These are phyloP conservation scores for Calonectria honghensis DNA, from an alignment of 2,329 filamentous ascomycete species.

Conservation along the genomic window DNA sequence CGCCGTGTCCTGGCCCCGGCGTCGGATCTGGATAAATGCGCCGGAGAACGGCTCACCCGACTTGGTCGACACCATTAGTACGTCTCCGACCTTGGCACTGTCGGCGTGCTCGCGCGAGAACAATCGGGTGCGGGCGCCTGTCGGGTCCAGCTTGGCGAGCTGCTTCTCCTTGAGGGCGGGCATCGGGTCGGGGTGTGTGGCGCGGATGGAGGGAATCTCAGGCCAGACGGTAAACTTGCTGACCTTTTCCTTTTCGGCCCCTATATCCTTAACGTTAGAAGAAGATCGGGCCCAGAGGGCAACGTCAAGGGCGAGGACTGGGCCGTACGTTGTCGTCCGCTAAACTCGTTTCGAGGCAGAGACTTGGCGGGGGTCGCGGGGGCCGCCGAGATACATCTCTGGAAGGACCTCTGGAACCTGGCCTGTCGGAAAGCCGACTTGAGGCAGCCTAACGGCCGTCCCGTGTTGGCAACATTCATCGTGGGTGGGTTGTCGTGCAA, in stretches of 20 bases:
- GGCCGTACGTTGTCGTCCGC: conserved; percentile 60
- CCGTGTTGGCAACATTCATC: conserved; percentile 77
- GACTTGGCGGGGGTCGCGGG: conserved; percentile 49
- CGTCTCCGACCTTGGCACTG: conserved; percentile 88
- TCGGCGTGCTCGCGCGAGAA: conserved; percentile 88
- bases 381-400: conserved; percentile 70
- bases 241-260: conserved; percentile 60
- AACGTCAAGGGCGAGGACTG: background rate
- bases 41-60: conserved; percentile 91
- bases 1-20: conserved; percentile 91
- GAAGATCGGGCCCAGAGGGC: conserved; percentile 14
- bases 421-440: conserved; percentile 78
- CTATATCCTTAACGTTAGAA: conserved; percentile 53
- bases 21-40: conserved; percentile 89
- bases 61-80: conserved; percentile 90
- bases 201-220: conserved; percentile 72
- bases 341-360: conserved; percentile 53
- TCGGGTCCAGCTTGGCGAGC: conserved; percentile 86
- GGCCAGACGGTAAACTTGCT: conserved; percentile 72
- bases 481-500: conserved; percentile 53
- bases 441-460: conserved; percentile 83
- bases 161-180: conserved; percentile 80
- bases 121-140: conserved; percentile 85
- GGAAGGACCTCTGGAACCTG: conserved; percentile 67
- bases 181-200: conserved; percentile 80